Conservation (phyloP, 2,329 filamentous ascomycete genomes). For the Aspergillus melleus region DNA sequence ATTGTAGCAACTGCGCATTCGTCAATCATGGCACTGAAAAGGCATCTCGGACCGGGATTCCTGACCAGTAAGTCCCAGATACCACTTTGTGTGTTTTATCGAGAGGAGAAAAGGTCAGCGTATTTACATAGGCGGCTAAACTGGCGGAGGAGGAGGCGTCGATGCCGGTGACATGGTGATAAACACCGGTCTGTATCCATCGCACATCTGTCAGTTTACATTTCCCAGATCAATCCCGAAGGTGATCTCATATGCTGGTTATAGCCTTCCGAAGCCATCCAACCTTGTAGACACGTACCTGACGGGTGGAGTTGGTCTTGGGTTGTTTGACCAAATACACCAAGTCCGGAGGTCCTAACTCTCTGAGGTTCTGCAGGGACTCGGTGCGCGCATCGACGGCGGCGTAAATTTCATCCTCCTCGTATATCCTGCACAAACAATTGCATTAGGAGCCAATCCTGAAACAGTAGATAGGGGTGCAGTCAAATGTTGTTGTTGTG, state of each 20-base stretch:
- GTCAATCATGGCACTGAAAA: conserved; percentile 14
- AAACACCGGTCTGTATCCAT: conserved; percentile 72
- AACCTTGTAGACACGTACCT: conserved; percentile 45
- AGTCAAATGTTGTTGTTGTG: conserved; percentile 20
- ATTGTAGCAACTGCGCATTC: conserved; percentile 79
- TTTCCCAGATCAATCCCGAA: not conserved
- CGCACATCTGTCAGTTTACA: conserved; percentile 2
- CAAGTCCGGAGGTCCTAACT: conserved; percentile 92
- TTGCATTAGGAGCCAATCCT: conserved; percentile 20
- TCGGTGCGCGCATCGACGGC: conserved; percentile 92
- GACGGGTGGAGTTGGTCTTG: conserved; percentile 57
- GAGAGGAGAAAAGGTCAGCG: conserved; percentile 83
- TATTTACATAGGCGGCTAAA: conserved; percentile 97
- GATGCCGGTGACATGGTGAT: conserved; percentile 96
- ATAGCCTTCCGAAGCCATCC: not conserved
- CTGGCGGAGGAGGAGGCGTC: conserved; percentile 97
- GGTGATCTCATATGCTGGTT: not conserved
- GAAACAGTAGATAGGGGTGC: not conserved
- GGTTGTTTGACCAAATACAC: conserved; percentile 87
- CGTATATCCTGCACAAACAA: conserved; percentile 69
- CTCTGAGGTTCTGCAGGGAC: conserved; percentile 77
- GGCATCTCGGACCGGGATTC: not conserved
- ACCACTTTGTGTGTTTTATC: conserved; percentile 87
- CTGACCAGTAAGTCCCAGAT: conserved; percentile 89
- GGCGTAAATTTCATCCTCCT: conserved; percentile 81